Base-by-base conservation (phyloP, 805 yeast species). In the Ogataea kodamae region DNA sequence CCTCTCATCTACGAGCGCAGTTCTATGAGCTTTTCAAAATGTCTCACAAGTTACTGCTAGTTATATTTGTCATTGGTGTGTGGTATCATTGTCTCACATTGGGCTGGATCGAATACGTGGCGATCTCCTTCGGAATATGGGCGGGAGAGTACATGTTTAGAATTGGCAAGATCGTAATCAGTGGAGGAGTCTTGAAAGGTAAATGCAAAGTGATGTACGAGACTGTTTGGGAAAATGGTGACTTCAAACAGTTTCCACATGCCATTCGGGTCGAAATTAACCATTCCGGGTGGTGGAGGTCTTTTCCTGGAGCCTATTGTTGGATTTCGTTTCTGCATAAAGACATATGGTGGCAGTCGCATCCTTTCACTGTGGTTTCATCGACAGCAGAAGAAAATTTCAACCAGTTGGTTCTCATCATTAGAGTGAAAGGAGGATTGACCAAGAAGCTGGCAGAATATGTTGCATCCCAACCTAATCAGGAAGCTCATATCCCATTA, bases 91-190 rank as follows among this genome's bases (percentile, higher is more conserved):
- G 76, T 31, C 45, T 56, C 36, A 62, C 67, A n/a, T 37, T 66
- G 33, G 72, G 71, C 1, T 74, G 74, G 69, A 65, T 68, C 45
- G 70, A 65, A 36, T 74, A 68, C 60, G 47, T 70, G 13, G 76
- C 72, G 37, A 70, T 76, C 4, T 51, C 78, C 6, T 67, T 75
- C 39, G 79, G 75, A 0, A 64, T 86, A 6, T 87, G 95, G 95
- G 68, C 64, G 2, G 66, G 76, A 44, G 94, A 87, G 51, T 64
- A 89, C 35, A 40, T 75, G 0, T 49, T 72, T 9, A 68, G 95
- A 43, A 39, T 78, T 8, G 59, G 68, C 1, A 68, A 86, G 35
- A 55, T 85, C 2, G 33, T 70, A 9, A 50, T 61, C 19, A 79
- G 81, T 42, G 95, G 95, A 5, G 74, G 72, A 17, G 53, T 70